Evolutionary conservation across 306 rosid species (phyloP).

Genomic region (Hippophae rhamnoides): DNA sequence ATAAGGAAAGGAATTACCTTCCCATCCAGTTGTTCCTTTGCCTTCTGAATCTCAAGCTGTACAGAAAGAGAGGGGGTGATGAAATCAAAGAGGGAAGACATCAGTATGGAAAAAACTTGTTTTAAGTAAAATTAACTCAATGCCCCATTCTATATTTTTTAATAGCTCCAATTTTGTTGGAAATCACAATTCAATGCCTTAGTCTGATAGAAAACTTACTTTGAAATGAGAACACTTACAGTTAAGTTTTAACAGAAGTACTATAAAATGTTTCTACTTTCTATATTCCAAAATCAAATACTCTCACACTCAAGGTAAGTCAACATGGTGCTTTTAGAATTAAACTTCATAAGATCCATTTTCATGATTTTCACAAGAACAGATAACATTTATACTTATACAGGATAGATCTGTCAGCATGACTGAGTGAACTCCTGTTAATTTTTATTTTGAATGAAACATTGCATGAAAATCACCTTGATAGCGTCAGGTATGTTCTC

Average conservation of each 20-base stretch:
- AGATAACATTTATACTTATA: not conserved
- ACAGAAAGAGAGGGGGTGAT: constrained; percentile 1
- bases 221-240: not conserved
- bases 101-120: not conserved
- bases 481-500: constrained; percentile 59
- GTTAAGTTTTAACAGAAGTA: not conserved
- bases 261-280: not conserved
- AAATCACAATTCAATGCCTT: not conserved
- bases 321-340: not conserved
- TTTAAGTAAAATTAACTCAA: not conserved
- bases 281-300: not conserved
- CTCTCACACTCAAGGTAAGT: not conserved
- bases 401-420: constrained; percentile 17
- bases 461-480: constrained; percentile 36
- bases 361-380: not conserved
- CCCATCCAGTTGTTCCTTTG: constrained; percentile 54
- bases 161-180: not conserved
- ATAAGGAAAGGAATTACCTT: constrained; percentile 47
- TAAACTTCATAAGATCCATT: not conserved
- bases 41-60: constrained; percentile 76
- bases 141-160: not conserved
- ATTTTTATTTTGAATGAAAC: constrained; percentile 10
- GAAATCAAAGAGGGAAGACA: not conserved
- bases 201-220: not conserved
- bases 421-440: not conserved